Evolutionary conservation across 2,329 filamentous ascomycete species (phyloP), one percentile per base, ranked within the genome.

Genomic region (Fusarium chlamydosporum): DNA sequence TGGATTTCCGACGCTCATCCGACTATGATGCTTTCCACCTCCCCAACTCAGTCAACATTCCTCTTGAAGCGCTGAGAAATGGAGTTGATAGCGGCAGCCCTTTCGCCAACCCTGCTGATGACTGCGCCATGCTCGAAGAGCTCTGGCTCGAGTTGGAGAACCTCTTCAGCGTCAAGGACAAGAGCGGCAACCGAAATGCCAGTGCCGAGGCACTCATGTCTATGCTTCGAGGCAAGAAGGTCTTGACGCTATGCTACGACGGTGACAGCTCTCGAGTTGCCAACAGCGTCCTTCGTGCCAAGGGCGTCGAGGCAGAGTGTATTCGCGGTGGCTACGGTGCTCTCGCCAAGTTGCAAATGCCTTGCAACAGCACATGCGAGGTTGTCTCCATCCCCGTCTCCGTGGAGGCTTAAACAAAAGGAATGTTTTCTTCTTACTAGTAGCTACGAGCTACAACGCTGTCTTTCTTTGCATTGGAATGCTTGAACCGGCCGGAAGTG

Each of bases 241-340:
- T 85, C 11, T 68, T 87, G 20, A 76, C 85, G 12, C 69, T 86
- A 12, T 87, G 85, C 68, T 86, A 87, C 54, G 78, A 85, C 51
- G 86, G 86, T 4, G 84, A 88, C 53, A 84, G 83, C 18, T 80
- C 85, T 7, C 78, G 85, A 6, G 81, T 88, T 12, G 85, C 85
- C n/a, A 84, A 84, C 26, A 86, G 84, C 56, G 80, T 88, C 5
- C 75, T 88, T 55, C 79, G 85, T 31, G 84, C 84, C 1, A 84
- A 83, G 69, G 83, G 82, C 0, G 76, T 83, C 26, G 78, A 82
- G 41, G 82, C 84, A 4, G 80, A 82, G 43, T 83, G 82, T 65
- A 71, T 86, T 20, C 75, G 76, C 23, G 83, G 83, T n/a, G 84
- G 84, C 1, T 72, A 73, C 34, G 45, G 56, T 10, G 74, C 76